Conservation (phyloP, 2,329 filamentous ascomycete genomes). For the Didymella exigua region DNA sequence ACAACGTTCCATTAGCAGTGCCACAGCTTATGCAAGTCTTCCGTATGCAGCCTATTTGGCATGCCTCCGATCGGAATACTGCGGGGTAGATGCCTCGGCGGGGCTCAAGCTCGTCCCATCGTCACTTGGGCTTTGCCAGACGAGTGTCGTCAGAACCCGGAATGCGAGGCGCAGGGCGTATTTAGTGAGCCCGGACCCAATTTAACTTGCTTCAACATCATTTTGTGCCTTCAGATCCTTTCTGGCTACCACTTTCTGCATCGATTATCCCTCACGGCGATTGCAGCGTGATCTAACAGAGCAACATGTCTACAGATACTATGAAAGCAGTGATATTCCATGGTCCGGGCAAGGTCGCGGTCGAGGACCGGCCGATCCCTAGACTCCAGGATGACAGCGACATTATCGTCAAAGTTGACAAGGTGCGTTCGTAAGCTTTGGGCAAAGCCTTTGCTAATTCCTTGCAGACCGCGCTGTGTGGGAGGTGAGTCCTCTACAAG, state of each 20-base stretch:
- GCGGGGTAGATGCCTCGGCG: constrained; percentile 34
- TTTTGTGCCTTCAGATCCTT: background rate
- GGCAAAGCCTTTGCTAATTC: constrained; percentile 12
- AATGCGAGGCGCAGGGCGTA: constrained; percentile 13
- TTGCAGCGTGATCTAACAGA: background rate
- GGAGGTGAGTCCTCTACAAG: constrained; percentile 65
- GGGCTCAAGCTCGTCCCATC: constrained; percentile 24
- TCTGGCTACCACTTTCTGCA: background rate
- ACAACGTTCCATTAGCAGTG: background rate
- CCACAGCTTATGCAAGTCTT: background rate
- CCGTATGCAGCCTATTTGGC: constrained; percentile 17
- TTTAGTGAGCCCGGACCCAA: constrained; percentile 14
- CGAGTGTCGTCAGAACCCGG: constrained; percentile 19
- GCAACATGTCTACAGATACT: constrained; percentile 39
- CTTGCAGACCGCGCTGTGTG: constrained; percentile 74
- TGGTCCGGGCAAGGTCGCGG: constrained; percentile 72
- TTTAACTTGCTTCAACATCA: background rate
- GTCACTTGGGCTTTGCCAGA: constrained; percentile 16
- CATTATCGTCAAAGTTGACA: constrained; percentile 80
- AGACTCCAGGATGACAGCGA: constrained; percentile 73
- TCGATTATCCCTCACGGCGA: background rate
- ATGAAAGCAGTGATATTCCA: constrained; percentile 94
- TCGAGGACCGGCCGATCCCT: constrained; percentile 82
- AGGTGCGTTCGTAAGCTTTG: constrained; percentile 41
- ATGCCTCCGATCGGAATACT: constrained; percentile 18